Evolutionary conservation across 169 alveolate species (phyloP).

Genomic region (Plasmodium fragile): DNA sequence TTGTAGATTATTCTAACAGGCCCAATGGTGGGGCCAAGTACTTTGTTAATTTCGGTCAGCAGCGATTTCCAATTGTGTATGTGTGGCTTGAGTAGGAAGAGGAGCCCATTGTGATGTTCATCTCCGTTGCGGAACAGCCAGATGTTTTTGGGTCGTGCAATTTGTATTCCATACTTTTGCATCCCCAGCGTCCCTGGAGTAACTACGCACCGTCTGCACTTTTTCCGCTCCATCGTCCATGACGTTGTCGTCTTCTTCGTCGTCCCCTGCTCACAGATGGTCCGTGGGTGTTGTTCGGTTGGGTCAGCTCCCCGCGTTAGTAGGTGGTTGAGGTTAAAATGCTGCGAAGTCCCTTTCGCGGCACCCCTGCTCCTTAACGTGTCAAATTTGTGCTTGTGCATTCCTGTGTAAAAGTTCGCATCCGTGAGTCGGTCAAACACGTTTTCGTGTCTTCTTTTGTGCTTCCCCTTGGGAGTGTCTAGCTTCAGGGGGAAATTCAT

Average conservation of each 20-base stretch:
- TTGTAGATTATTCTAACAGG: slow-evolving; percentile 91
- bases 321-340: slow-evolving; percentile 85
- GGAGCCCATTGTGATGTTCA: slow-evolving; percentile 90
- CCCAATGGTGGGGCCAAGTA: slow-evolving; percentile 85
- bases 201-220: slow-evolving; percentile 25
- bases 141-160: slow-evolving; percentile 87
- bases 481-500: not conserved
- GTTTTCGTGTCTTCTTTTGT: slow-evolving; percentile 14
- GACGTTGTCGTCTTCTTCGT: too few relatives aligned
- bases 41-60: slow-evolving; percentile 86
- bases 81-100: slow-evolving; percentile 87
- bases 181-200: slow-evolving; percentile 87
- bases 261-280: too few relatives aligned
- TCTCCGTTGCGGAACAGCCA: slow-evolving; percentile 94
- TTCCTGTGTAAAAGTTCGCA: slow-evolving; percentile 85
- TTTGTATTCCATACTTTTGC: slow-evolving; percentile 89
- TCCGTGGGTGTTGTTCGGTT: not conserved
- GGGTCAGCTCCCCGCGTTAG: slow-evolving; percentile 83
- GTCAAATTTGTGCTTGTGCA: slow-evolving; percentile 90
- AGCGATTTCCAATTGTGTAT: slow-evolving; percentile 84
- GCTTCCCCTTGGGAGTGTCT: not conserved
- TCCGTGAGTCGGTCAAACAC: slow-evolving; percentile 90
- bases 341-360: slow-evolving; percentile 86
- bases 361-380: slow-evolving; percentile 90
- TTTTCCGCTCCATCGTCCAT: too few relatives aligned